These are phyloP conservation scores for Globisporangium ultimum DNA, from an alignment of 352 stramenopile species.

Conservation along the genomic window DNA sequence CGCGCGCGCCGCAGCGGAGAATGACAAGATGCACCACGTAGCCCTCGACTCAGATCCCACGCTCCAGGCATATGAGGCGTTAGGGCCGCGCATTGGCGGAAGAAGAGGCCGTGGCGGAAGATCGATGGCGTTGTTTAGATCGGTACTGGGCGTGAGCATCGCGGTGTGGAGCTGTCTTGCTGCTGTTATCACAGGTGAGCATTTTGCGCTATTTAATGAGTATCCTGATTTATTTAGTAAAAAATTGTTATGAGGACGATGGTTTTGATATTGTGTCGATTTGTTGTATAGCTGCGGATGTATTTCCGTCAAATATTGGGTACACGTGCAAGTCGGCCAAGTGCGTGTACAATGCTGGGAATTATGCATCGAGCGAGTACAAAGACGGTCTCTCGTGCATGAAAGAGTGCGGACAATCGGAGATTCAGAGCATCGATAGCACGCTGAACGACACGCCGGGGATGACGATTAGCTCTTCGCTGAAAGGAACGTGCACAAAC, in stretches of 20 bases:
- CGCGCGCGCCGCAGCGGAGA: slow-evolving; percentile 10
- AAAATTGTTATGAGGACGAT: no score
- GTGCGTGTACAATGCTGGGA: slow-evolving; percentile 41
- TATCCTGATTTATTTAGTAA: slow-evolving; percentile 3
- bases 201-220: neutral
- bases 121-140: neutral
- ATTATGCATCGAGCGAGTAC: slow-evolving; percentile 27
- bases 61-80: neutral
- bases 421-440: slow-evolving; percentile 42
- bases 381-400: slow-evolving; percentile 49
- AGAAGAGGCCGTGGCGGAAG: neutral
- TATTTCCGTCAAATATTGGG: slow-evolving; percentile 29
- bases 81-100: neutral
- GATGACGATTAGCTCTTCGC: slow-evolving; percentile 43
- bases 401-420: slow-evolving; percentile 34
- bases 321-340: slow-evolving; percentile 49
- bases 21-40: slow-evolving; percentile 14
- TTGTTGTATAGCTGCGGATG: slow-evolving; percentile 15
- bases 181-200: neutral
- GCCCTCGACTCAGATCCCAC: neutral
- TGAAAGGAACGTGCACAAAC: slow-evolving; percentile 68
- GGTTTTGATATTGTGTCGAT: no score
- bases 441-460: slow-evolving; percentile 45
- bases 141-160: neutral
- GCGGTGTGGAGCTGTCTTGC: neutral